A percentile compares a stretch with the other conserved stretches of the same genome.
phyloP scores from a whole-genome alignment of 2,329 filamentous ascomycete species.

The Thielaviopsis euricoi region DNA sequence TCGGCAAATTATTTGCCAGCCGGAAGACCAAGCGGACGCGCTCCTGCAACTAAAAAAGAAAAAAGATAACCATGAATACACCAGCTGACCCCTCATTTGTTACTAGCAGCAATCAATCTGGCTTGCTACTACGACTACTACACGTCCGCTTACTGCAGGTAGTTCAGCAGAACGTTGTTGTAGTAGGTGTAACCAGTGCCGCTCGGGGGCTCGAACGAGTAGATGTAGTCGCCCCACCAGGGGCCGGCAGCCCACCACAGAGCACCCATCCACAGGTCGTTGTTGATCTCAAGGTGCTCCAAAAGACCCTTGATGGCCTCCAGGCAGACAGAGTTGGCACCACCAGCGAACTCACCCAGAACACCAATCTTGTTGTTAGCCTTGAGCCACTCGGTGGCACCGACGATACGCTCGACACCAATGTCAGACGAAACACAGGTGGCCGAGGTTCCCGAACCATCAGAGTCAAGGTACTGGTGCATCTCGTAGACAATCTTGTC shows the following conservation, averaged over 20 bases:
- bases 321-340: constrained; percentile 32
- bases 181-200: constrained; percentile 25
- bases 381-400: constrained; percentile 37
- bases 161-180: constrained; percentile 24
- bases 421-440: constrained; percentile 33
- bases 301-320: constrained; percentile 34
- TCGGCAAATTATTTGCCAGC: too few relatives aligned
- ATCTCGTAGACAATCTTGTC: constrained; percentile 38
- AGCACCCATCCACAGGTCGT: constrained; percentile 40
- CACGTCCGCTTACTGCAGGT: too few relatives aligned
- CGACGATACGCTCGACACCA: constrained; percentile 30
- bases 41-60: too few relatives aligned
- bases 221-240: constrained; percentile 39
- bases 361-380: constrained; percentile 37
- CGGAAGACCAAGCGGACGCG: too few relatives aligned
- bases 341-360: constrained; percentile 42
- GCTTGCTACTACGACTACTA: too few relatives aligned
- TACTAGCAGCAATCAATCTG: too few relatives aligned
- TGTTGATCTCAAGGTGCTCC: constrained; percentile 34
- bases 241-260: constrained; percentile 43
- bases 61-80: too few relatives aligned
- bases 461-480: constrained; percentile 42
- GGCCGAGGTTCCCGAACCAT: constrained; percentile 32
- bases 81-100: too few relatives aligned
- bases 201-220: constrained; percentile 28